A percentile compares a stretch with the other conserved stretches of the same genome.
Evolutionary conservation across 345 rosid genomes (phyloP).

Genomic region (Eucalyptus tenuipes): DNA sequence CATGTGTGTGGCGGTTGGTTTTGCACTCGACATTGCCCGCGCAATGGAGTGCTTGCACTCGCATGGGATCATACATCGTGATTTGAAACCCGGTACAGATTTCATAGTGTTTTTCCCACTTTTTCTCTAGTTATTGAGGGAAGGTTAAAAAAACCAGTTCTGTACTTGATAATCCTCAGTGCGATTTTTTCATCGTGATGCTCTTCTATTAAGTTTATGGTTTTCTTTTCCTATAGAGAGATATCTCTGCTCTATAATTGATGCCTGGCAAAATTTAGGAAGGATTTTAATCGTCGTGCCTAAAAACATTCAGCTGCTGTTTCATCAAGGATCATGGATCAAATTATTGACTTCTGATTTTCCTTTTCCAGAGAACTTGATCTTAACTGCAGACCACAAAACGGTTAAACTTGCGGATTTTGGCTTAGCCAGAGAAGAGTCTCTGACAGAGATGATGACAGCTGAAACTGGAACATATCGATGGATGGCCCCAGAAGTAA

Average conservation of each 20-base stretch:
- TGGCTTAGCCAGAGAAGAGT: constrained; percentile 98
- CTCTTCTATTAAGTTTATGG: neutral
- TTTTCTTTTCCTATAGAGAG: neutral
- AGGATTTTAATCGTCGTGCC: neutral
- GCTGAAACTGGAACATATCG: constrained; percentile 99
- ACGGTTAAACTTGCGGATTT: constrained; percentile 95
- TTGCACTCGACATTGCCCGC: constrained; percentile 96
- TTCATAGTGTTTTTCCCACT: neutral
- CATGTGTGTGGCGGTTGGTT: constrained; percentile 51
- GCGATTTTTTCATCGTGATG: neutral
- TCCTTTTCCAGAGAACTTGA: constrained; percentile 66
- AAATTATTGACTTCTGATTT: neutral
- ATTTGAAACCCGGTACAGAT: constrained; percentile 84
- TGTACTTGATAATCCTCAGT: neutral
- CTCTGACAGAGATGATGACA: constrained; percentile 98
- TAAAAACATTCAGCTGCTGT: neutral
- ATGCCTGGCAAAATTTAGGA: neutral
- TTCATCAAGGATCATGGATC: neutral
- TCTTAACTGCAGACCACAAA: constrained; percentile 74
- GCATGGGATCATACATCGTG: constrained; percentile 96
- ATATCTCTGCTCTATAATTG: neutral
- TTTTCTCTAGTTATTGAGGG: neutral
- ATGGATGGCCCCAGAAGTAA: constrained; percentile 99
- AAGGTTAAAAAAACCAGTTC: neutral
- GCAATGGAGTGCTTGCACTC: constrained; percentile 98